Conservation (phyloP, 2,329 filamentous ascomycete species). For the Hymenoscyphus occultus region DNA sequence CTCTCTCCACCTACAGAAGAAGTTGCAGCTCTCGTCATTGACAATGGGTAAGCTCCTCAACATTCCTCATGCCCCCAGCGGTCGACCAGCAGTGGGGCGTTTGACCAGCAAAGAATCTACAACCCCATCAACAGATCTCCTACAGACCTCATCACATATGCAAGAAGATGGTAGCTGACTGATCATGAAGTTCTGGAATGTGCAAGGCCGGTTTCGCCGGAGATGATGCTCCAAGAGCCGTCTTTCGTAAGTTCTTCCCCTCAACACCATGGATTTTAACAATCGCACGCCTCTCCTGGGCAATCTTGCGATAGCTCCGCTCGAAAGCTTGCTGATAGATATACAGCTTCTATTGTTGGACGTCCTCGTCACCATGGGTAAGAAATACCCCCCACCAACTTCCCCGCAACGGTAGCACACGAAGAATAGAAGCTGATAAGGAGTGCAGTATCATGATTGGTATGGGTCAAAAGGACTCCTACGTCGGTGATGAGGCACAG, state of each 20-base stretch:
- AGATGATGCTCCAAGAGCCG: conserved; percentile 99
- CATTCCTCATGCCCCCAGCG: conserved; percentile 30
- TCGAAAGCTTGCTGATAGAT: conserved; percentile 2
- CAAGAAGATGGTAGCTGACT: conserved; percentile 25
- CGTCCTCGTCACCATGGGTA: conserved; percentile 99
- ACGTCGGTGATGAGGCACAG: conserved; percentile 99
- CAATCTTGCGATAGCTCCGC: conserved; percentile 1
- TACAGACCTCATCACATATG: conserved; percentile 14
- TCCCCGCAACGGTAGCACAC: conserved; percentile 19
- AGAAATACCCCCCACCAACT: conserved; percentile 43
- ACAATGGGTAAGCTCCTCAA: conserved; percentile 94
- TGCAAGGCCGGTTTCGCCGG: conserved; percentile 99
- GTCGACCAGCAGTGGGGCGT: conserved; percentile 29
- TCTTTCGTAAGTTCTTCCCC: conserved; percentile 86
- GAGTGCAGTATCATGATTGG: conserved; percentile 94
- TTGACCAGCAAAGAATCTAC: conserved; percentile 13
- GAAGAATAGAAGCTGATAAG: conserved; percentile 33
- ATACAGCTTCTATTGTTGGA: conserved; percentile 93
- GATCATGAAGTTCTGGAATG: conserved; percentile 86
- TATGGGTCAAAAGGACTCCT: conserved; percentile 99
- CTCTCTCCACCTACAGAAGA: conserved; percentile 67
- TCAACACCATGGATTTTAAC: conserved; percentile 24
- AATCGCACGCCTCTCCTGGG: neutral
- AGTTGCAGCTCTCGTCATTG: conserved; percentile 99
- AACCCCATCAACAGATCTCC: conserved; percentile 16